Evolutionary conservation across 768 basidiomycete genomes (phyloP).

Genomic region (Artomyces pyxidatus): DNA sequence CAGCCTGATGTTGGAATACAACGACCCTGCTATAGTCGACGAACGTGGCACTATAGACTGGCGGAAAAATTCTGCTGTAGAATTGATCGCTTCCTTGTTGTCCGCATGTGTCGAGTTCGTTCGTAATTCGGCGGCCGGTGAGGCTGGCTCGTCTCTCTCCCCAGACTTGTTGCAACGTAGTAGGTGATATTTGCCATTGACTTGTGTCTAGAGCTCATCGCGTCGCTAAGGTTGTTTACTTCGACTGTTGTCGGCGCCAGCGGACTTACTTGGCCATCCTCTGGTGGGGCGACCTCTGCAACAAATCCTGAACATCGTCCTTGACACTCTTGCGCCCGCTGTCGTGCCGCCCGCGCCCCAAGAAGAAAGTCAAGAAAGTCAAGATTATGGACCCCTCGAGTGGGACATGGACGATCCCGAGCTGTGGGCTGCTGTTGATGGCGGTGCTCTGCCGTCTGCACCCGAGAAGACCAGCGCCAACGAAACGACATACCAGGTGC

Average conservation of each 20-base stretch:
- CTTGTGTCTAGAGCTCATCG: too few species aligned
- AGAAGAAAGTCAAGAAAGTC: background rate
- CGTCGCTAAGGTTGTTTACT: background rate
- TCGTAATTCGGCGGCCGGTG: background rate
- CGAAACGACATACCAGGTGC: too few species aligned
- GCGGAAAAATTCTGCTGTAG: too few species aligned
- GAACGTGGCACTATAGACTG: too few species aligned
- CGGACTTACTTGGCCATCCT: background rate
- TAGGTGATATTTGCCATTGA: too few species aligned
- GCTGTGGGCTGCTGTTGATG: background rate
- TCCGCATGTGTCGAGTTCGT: background rate
- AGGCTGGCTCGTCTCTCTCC: background rate
- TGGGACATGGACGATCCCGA: background rate
- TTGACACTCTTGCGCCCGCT: background rate
- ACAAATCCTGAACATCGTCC: background rate
- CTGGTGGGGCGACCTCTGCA: background rate
- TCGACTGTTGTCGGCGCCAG: background rate
- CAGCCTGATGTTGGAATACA: conserved; percentile 48
- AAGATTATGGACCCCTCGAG: background rate
- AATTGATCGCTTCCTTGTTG: too few species aligned
- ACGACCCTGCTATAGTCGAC: conserved; percentile 10
- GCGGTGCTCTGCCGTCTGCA: background rate
- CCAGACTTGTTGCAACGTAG: background rate
- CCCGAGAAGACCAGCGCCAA: too few species aligned
- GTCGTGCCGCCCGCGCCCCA: background rate